A percentile compares a stretch with the other conserved stretches of the same genome.
Conservation (phyloP, 169 alveolate species). For the Hammondia hammondi region DNA sequence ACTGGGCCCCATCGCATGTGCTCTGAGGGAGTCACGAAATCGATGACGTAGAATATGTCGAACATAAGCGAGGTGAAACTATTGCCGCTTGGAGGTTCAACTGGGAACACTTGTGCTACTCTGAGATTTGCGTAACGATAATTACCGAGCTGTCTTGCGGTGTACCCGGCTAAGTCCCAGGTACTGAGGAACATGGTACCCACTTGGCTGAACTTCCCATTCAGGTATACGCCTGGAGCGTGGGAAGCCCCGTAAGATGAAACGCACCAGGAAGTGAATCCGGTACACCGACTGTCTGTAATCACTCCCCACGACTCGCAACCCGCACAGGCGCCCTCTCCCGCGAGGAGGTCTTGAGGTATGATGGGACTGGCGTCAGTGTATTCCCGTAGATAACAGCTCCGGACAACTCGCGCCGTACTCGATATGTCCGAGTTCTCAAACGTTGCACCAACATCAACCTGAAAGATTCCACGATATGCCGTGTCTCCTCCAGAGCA, state of each 20-base stretch:
- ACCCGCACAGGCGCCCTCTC: background rate
- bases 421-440: background rate
- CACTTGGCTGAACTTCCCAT: background rate
- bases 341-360: background rate
- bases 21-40: background rate
- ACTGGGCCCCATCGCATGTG: conserved; percentile 34
- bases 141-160: background rate
- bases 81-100: background rate
- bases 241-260: background rate
- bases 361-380: background rate
- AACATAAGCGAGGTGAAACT: background rate
- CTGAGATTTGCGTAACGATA: conserved; percentile 20
- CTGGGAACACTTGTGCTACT: background rate
- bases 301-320: conserved; percentile 23
- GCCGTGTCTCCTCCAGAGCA: background rate
- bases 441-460: background rate
- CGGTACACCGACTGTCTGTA: background rate
- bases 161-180: conserved; percentile 6
- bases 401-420: conserved; percentile 8
- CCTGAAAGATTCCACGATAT: background rate
- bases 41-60: conserved; percentile 16
- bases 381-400: background rate
- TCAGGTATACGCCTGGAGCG: background rate
- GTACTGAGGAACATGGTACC: conserved; percentile 6
- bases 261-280: background rate